Percentiles rank a stretch among this genome's conserved stretches.
These are phyloP conservation scores for Huntiella moniliformis DNA, from an alignment of 2,329 filamentous ascomycete species.

Conservation along the genomic window DNA sequence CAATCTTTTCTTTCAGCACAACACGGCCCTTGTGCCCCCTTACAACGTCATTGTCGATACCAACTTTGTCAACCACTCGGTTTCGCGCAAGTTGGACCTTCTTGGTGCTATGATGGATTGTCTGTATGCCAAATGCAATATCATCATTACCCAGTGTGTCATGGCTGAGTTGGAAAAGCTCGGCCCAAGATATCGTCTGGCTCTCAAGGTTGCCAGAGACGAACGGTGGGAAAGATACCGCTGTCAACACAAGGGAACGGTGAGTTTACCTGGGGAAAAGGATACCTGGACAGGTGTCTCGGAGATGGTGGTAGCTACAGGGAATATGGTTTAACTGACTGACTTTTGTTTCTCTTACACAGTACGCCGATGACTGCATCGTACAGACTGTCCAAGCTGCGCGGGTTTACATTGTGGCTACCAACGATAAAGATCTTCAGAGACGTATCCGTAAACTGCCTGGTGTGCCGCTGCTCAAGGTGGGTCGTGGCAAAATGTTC, in stretches of 20 bases:
- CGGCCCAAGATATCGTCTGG: slow-evolving; percentile 73
- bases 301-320: background rate
- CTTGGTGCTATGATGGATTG: slow-evolving; percentile 85
- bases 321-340: background rate
- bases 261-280: slow-evolving; percentile 1
- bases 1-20: slow-evolving; percentile 75
- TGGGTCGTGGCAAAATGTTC: slow-evolving; percentile 77
- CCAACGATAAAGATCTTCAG: slow-evolving; percentile 63
- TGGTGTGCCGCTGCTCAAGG: slow-evolving; percentile 56
- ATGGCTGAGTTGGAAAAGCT: slow-evolving; percentile 80
- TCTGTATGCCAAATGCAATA: slow-evolving; percentile 76
- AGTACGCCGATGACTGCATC: slow-evolving; percentile 68
- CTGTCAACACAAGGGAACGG: slow-evolving; percentile 71
- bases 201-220: slow-evolving; percentile 69
- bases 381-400: slow-evolving; percentile 56
- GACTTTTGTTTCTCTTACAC: background rate
- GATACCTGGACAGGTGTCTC: background rate
- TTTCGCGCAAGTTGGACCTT: slow-evolving; percentile 76
- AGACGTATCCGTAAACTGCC: slow-evolving; percentile 56
- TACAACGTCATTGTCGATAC: slow-evolving; percentile 69
- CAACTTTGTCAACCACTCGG: slow-evolving; percentile 80
- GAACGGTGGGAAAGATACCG: slow-evolving; percentile 70
- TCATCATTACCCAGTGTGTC: slow-evolving; percentile 61
- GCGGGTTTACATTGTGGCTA: slow-evolving; percentile 62
- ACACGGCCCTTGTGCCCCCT: slow-evolving; percentile 67